phyloP scores from a whole-genome alignment of 1,284 basidiomycete species.

The Naganishia sp. region DNA sequence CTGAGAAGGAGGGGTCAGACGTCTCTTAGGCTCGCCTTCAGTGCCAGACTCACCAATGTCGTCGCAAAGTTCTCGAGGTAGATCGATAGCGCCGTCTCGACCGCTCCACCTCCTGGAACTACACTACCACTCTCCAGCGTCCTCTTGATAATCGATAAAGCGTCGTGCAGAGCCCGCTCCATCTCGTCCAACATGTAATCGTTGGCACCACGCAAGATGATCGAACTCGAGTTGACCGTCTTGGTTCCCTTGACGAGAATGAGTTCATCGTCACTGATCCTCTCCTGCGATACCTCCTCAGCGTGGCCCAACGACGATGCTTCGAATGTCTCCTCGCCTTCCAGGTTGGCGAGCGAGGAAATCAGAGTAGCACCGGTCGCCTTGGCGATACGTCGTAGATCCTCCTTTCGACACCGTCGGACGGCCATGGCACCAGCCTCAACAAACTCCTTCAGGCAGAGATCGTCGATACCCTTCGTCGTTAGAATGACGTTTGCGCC shows the following conservation, averaged over 20 bases:
- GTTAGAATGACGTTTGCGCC: conserved; percentile 98
- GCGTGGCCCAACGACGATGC: conserved; percentile 83
- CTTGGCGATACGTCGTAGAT: conserved; percentile 93
- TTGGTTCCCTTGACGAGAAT: conserved; percentile 98
- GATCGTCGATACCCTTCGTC: conserved; percentile 98
- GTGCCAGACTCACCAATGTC: conserved; percentile 69
- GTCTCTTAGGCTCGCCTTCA: neutral
- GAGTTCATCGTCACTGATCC: conserved; percentile 97
- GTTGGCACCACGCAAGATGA: conserved; percentile 94
- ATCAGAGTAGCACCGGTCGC: conserved; percentile 94
- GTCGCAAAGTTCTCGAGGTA: conserved; percentile 99
- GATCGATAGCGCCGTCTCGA: conserved; percentile 94
- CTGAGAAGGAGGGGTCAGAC: conserved; percentile 53
- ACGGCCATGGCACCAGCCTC: conserved; percentile 99
- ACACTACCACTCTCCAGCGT: conserved; percentile 95
- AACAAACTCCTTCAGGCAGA: conserved; percentile 98
- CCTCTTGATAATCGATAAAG: conserved; percentile 91
- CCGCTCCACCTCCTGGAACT: conserved; percentile 96
- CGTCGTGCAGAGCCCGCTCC: conserved; percentile 96
- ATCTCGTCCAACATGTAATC: conserved; percentile 99
- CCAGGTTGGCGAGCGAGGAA: conserved; percentile 90
- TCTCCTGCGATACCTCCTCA: conserved; percentile 95
- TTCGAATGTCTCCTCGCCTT: conserved; percentile 98
- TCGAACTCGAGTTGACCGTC: conserved; percentile 88
- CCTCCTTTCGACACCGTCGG: conserved; percentile 95